Evolutionary conservation across 306 rosid genomes (phyloP), one percentile per base, ranked within the genome.

Genomic region (Hippophae gyantsensis): DNA sequence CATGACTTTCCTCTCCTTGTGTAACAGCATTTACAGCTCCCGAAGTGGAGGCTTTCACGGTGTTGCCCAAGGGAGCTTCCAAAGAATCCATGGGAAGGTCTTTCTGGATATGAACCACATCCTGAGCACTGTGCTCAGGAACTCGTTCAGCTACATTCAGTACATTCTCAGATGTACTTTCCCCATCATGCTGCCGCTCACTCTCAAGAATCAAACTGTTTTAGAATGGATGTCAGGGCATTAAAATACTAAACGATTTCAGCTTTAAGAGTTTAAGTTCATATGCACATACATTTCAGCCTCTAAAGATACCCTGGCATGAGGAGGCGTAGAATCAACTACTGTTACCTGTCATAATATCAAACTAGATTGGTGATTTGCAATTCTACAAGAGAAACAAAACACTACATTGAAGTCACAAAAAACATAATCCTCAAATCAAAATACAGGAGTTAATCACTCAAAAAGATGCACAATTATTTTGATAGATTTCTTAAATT

Each of bases 241-340:
- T 47, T 64, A 14, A 59, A 7, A 59, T 18, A 56, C 13, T 27
- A 44, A 27, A 58, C n/a, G 38, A 8, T 46, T 54, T 41, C 9
- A 56, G 14, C 43, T 65, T 75, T 40, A 6, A 52, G 41, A 42
- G 52, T 52, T 63, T 44, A 65, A 72, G 68, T 66, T 64, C 48
- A 70, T 42, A 43, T 8, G 63, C 59, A 72, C 72, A 61, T 84
- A 84, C 90, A 42, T 48, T 56, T 84, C 52, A 58, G 75, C 59
- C 57, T 54, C 77, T 46, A 67, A 67, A 84, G 66, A 72, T 56
- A 69, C 50, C 70, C 72, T 73, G 63, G 48, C 58, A 61, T 48
- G 14, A 57, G 75, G 23, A 60, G 13, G 7, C 9, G 61, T 49
- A 63, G 70, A 53, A 67, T 68, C 75, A 13, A 63, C 64, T 62